phyloP scores from a whole-genome alignment of 164 flowering plant species.

The Umbellularia californica region DNA sequence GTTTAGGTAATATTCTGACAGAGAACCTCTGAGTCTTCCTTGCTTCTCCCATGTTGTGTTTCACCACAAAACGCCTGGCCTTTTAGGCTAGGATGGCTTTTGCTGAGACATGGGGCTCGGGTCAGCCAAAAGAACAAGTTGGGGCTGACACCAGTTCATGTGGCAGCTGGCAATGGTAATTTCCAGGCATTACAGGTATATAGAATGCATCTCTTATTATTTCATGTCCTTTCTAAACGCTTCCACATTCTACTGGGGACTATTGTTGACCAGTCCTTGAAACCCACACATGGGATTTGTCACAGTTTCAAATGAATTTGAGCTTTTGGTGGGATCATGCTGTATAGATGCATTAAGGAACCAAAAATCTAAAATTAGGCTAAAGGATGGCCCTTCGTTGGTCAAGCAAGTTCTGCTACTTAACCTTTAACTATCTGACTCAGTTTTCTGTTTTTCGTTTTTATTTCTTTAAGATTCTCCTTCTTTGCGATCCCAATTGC shows the following conservation, averaged over 20 bases:
- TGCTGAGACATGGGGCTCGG: slow-evolving; percentile 47
- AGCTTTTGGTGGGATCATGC: neutral
- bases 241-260: neutral
- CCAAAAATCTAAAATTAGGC: neutral
- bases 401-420: neutral
- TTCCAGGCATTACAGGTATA: slow-evolving; percentile 40
- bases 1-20: slow-evolving; percentile 13
- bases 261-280: too few species aligned
- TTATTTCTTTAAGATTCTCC: slow-evolving; percentile 30
- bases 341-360: neutral
- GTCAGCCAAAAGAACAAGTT: slow-evolving; percentile 39
- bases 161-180: slow-evolving; percentile 49
- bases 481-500: slow-evolving; percentile 33
- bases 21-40: too few species aligned
- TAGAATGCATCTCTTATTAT: neutral
- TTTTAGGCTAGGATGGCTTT: slow-evolving; percentile 32
- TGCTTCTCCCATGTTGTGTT: neutral
- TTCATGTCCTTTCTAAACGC: neutral
- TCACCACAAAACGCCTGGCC: neutral
- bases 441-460: neutral
- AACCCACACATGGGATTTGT: too few species aligned
- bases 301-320: neutral
- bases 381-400: neutral
- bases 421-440: neutral
- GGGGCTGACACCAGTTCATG: slow-evolving; percentile 48